Conservation (phyloP, 371 early-diverging fungal genomes). For the Smittium culicis region DNA sequence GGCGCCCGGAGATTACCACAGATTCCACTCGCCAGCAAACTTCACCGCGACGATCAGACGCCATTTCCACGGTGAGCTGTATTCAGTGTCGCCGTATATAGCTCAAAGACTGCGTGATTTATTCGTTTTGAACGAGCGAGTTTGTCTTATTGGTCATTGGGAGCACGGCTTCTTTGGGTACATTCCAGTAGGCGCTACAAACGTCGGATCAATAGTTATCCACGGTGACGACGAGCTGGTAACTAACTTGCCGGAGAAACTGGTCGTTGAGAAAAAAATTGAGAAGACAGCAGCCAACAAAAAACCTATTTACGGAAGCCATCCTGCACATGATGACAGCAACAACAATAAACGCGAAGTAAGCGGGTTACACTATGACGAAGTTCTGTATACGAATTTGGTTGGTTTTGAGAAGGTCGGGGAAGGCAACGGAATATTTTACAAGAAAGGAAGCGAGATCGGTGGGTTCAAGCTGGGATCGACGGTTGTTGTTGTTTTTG, state of each 20-base stretch:
- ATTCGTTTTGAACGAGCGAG: slow-evolving; percentile 92
- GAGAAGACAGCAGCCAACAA: slow-evolving; percentile 24
- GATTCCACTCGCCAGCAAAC: no score
- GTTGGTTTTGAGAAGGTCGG: no score
- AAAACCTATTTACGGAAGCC: not conserved
- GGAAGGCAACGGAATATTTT: no score
- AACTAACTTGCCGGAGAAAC: slow-evolving; percentile 17
- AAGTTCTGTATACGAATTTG: no score
- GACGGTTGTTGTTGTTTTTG: no score
- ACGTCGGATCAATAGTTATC: slow-evolving; percentile 87
- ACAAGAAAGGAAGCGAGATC: no score
- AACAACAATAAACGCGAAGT: not conserved
- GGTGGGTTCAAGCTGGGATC: no score
- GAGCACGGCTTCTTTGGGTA: slow-evolving; percentile 84
- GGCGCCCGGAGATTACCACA: slow-evolving; percentile 95
- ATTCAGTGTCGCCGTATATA: slow-evolving; percentile 84
- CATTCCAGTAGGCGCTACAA: slow-evolving; percentile 95
- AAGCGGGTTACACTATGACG: not conserved
- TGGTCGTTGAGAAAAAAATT: not conserved
- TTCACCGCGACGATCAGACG: no score
- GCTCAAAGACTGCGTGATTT: slow-evolving; percentile 63
- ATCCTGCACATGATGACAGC: not conserved
- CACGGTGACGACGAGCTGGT: slow-evolving; percentile 65
- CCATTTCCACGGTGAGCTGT: no score
- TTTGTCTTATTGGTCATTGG: slow-evolving; percentile 84